A percentile compares a stretch with the other conserved stretches of the same genome.
Conservation (phyloP, 805 yeast genomes). For the Metschnikowia sp. region DNA sequence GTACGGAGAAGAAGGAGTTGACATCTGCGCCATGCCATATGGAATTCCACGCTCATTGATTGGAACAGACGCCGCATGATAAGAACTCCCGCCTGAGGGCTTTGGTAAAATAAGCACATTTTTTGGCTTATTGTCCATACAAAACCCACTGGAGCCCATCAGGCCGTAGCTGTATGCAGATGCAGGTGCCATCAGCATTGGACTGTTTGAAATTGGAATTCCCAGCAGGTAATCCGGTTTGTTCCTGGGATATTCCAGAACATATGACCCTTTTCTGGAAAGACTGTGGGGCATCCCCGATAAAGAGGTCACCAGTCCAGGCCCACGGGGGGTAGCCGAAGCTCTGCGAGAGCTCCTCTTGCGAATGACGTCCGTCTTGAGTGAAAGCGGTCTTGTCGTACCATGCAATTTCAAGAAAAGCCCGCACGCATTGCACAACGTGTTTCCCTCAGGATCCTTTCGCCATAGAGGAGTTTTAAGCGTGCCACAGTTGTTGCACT, state of each 20-base stretch:
- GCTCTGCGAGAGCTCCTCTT: slow-evolving; percentile 47
- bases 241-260: slow-evolving; percentile 4
- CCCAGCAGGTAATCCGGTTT: slow-evolving; percentile 5
- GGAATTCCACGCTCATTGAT: not conserved
- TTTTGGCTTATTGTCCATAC: slow-evolving; percentile 25
- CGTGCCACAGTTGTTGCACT: slow-evolving; percentile 58
- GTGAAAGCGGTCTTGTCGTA: slow-evolving; percentile 55
- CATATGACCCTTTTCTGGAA: slow-evolving; percentile 4
- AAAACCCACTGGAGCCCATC: slow-evolving; percentile 6
- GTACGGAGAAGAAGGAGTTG: slow-evolving; percentile 18
- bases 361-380: slow-evolving; percentile 56
- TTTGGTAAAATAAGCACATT: slow-evolving; percentile 42
- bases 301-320: slow-evolving; percentile 6
- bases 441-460: slow-evolving; percentile 55
- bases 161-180: slow-evolving; percentile 8
- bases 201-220: slow-evolving; percentile 10
- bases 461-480: slow-evolving; percentile 62
- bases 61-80: slow-evolving; percentile 1
- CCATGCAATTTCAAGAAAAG: slow-evolving; percentile 59
- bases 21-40: not conserved
- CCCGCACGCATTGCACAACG: slow-evolving; percentile 65
- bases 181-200: slow-evolving; percentile 5
- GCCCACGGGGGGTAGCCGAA: slow-evolving; percentile 10
- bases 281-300: not conserved
- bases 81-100: slow-evolving; percentile 20